phyloP scores from a whole-genome alignment of 1,284 basidiomycete genomes.

The Cerioporus squamosus region DNA sequence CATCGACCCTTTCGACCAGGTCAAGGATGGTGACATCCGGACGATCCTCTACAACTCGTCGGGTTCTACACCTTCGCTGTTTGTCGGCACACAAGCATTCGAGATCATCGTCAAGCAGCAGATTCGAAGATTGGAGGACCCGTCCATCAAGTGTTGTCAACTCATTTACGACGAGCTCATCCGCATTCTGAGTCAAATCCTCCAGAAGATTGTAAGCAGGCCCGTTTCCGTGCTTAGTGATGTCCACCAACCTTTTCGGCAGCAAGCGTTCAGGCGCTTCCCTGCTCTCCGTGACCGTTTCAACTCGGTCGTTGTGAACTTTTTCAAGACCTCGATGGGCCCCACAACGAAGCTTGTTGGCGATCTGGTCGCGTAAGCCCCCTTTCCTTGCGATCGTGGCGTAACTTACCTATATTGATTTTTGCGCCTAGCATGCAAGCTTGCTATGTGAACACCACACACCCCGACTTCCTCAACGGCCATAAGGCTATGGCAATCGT shows the following conservation, averaged over 20 bases:
- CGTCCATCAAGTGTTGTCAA: slow-evolving; percentile 90
- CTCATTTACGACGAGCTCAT: slow-evolving; percentile 97
- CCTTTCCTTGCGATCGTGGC: not conserved
- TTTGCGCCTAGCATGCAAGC: slow-evolving; percentile 81
- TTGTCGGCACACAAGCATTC: slow-evolving; percentile 96
- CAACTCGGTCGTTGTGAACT: slow-evolving; percentile 93
- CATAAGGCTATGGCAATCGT: slow-evolving; percentile 96
- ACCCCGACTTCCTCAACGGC: slow-evolving; percentile 96
- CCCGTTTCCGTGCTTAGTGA: slow-evolving; percentile 5
- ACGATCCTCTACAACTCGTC: slow-evolving; percentile 97
- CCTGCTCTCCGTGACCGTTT: slow-evolving; percentile 94
- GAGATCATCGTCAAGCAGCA: slow-evolving; percentile 99
- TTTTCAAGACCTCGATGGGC: slow-evolving; percentile 92
- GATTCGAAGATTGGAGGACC: slow-evolving; percentile 95
- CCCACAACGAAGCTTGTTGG: slow-evolving; percentile 95
- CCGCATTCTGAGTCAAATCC: slow-evolving; percentile 89
- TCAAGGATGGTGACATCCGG: slow-evolving; percentile 97
- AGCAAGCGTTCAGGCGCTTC: slow-evolving; percentile 96
- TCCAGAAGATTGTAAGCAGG: slow-evolving; percentile 84
- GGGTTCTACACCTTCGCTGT: slow-evolving; percentile 94
- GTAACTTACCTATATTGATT: slow-evolving; percentile 8
- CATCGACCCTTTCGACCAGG: slow-evolving; percentile 98
- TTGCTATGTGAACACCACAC: slow-evolving; percentile 98
- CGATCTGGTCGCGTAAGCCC: slow-evolving; percentile 84
- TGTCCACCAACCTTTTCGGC: not conserved